Conservation (phyloP, 179 eudicot species). For the Drosera spatulata region DNA sequence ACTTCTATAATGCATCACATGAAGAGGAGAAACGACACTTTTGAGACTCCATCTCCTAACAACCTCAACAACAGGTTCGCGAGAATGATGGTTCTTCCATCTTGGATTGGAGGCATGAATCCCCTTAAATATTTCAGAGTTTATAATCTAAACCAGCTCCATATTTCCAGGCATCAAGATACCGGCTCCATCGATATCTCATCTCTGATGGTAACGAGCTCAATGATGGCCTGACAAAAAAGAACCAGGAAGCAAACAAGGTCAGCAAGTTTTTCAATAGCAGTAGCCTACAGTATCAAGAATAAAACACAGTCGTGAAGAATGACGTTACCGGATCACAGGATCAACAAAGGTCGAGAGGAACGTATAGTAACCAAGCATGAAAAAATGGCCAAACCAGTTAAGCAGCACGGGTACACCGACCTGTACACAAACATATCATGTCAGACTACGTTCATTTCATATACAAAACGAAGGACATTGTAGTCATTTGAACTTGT, state of each 20-base stretch:
- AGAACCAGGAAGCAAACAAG: conserved; percentile 1
- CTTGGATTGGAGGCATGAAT: no score
- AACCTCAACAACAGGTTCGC: no score
- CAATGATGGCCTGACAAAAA: conserved; percentile 45
- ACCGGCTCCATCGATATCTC: conserved; percentile 63
- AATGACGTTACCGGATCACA: conserved; percentile 46
- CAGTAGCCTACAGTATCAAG: neutral
- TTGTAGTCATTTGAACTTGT: no score
- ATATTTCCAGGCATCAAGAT: conserved; percentile 89
- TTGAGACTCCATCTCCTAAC: no score
- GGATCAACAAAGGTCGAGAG: conserved; percentile 65
- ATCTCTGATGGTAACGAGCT: conserved; percentile 40
- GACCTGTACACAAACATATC: conserved; percentile 31
- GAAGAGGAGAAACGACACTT: no score
- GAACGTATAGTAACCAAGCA: conserved; percentile 82
- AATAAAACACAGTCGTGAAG: neutral
- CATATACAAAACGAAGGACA: no score
- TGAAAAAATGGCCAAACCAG: conserved; percentile 84
- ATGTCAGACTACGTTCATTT: no score
- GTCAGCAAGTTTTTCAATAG: neutral
- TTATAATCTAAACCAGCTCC: conserved; percentile 88
- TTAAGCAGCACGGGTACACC: conserved; percentile 74
- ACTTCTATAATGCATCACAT: no score
- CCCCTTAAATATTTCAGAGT: conserved; percentile 6
- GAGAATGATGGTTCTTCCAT: no score